Conservation (phyloP, 805 yeast genomes). For the Starmerella etchellsii region DNA sequence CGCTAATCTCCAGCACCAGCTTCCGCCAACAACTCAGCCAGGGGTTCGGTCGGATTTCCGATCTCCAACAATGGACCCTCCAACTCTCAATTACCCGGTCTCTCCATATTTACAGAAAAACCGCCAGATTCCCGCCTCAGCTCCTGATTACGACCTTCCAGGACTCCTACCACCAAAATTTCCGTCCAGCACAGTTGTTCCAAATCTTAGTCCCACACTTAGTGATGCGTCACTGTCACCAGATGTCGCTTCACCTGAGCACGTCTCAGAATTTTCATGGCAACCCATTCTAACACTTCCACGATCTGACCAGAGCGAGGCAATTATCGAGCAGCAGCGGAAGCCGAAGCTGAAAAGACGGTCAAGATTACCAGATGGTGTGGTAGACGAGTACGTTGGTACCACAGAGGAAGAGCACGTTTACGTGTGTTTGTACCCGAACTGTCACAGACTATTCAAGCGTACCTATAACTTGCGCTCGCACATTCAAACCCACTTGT, state of each 20-base stretch:
- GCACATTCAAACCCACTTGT: slow-evolving; percentile 90
- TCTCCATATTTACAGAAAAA: background rate
- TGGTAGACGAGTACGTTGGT: slow-evolving; percentile 66
- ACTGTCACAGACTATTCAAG: slow-evolving; percentile 72
- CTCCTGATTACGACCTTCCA: too few relatives aligned
- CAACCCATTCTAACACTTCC: slow-evolving; percentile 29
- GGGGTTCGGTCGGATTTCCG: too few relatives aligned
- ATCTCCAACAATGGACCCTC: slow-evolving; percentile 4
- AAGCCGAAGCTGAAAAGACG: slow-evolving; percentile 30
- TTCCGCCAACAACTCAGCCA: too few relatives aligned
- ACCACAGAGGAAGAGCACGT: slow-evolving; percentile 65
- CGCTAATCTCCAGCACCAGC: too few relatives aligned
- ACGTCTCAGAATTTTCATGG: slow-evolving; percentile 23
- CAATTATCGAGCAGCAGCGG: slow-evolving; percentile 26
- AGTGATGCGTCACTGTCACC: slow-evolving; percentile 16
- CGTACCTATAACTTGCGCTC: slow-evolving; percentile 86
- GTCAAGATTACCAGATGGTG: slow-evolving; percentile 77
- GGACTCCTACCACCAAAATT: background rate
- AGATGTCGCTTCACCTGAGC: slow-evolving; percentile 9
- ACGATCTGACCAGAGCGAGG: slow-evolving; percentile 23
- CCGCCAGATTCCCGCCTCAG: too few relatives aligned
- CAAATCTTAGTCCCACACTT: slow-evolving; percentile 14
- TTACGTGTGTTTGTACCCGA: slow-evolving; percentile 60
- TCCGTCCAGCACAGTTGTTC: background rate
- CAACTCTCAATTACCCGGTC: background rate